Base-by-base conservation (phyloP, 140 eudicot genomes). In the Bidens hawaiensis region DNA sequence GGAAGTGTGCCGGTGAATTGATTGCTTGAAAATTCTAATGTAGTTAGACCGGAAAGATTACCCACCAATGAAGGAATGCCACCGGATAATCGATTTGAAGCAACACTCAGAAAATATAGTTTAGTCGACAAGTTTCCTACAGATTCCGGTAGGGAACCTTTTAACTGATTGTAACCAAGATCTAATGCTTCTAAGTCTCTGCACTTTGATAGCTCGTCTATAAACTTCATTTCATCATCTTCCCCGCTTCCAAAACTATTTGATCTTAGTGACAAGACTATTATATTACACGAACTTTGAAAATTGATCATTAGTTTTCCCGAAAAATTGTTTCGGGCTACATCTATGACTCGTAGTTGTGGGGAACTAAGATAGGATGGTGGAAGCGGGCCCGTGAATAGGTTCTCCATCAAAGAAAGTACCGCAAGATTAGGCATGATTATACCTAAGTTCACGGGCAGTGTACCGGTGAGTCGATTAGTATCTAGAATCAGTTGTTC, bases 1-100 rank as follows among this genome's bases (percentile, higher is more conserved):
- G 85, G 81, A 47, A 79, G 42, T 18, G 49, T 1, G 12, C 78
- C 75, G 0, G 64, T 42, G 58, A 79, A 25, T 46, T 36, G 47
- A 60, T 79, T 79, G 13, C 48, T 30, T 19, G 23, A 23, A 40
- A 68, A 7, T 9, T 21, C 60, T 41, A 79, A 25, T 2, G 5
- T 6, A 0, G 65, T 48, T 52, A 79, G 55, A 33, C 67, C 55
- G 2, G 31, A 14, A 13, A 60, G 28, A 17, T 70, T 75, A 18
- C 70, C 42, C 28, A 79, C 62, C 6, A 68, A 50, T 18, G 62
- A 24, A 8, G 84, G 84, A 27, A 79, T n/a, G 33, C 61, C 12
- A 12, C 84, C 84, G 15, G 38, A 28, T 41, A 75, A n/a, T 0
- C n/a, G 25, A 79, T 74, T 74, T 3, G 48, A 22, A 26, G 63